These are phyloP conservation scores for Mitragyna speciosa DNA, from an alignment of 257 asterid species.

Conservation along the genomic window DNA sequence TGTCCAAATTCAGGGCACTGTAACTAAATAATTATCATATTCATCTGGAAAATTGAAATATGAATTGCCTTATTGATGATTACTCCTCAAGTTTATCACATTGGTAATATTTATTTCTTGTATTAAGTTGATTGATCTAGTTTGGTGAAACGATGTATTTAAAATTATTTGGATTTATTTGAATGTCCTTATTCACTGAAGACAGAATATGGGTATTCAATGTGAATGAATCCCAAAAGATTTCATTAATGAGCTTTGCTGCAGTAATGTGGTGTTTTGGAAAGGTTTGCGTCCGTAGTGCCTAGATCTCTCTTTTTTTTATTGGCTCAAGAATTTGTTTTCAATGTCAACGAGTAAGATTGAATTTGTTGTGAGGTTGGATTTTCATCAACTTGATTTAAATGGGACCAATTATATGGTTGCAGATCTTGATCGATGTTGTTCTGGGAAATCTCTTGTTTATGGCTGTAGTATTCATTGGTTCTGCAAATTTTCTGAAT, in stretches of 20 bases:
- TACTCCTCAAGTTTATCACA: not conserved
- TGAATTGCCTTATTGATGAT: too few relatives aligned
- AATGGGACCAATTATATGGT: conserved; percentile 7
- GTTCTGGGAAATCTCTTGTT: conserved; percentile 55
- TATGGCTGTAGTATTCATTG: conserved; percentile 38
- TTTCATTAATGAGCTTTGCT: conserved; percentile 30
- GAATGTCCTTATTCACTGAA: conserved; percentile 50
- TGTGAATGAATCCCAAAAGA: conserved; percentile 38
- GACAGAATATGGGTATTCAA: conserved; percentile 57
- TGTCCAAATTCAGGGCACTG: not conserved
- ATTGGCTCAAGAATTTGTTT: not conserved
- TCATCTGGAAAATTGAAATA: too few relatives aligned
- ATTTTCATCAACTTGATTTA: not conserved
- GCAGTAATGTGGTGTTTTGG: conserved; percentile 40
- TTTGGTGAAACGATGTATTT: not conserved
- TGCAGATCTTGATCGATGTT: conserved; percentile 55
- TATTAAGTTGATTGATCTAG: not conserved
- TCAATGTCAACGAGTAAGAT: not conserved
- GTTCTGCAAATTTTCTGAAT: conserved; percentile 45
- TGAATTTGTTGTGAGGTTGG: not conserved
- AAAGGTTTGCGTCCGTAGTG: conserved; percentile 43
- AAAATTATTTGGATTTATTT: not conserved
- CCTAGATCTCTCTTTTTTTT: not conserved
- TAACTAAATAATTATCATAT: not conserved
- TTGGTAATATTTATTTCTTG: too few relatives aligned